Percentiles rank a stretch among this genome's conserved stretches.
These are phyloP conservation scores for Rhodotorula sphaerocarpa DNA, from an alignment of 768 basidiomycete species.

Conservation along the genomic window DNA sequence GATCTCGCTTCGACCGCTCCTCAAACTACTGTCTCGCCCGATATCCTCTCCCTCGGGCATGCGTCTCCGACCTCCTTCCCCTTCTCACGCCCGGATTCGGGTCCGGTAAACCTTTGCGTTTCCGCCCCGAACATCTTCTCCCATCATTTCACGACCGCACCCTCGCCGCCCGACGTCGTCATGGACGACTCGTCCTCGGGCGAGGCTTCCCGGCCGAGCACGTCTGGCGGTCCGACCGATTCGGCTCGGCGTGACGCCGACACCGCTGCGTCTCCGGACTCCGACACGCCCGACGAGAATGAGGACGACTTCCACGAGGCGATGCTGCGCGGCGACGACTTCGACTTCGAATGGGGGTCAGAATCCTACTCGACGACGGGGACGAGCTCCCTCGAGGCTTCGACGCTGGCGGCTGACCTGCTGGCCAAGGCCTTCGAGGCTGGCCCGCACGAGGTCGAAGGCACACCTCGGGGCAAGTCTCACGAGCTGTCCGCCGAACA, in stretches of 20 bases:
- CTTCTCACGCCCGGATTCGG: background rate
- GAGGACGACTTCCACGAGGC: slow-evolving; percentile 39
- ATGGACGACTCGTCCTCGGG: slow-evolving; percentile 27
- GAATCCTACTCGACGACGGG: slow-evolving; percentile 28
- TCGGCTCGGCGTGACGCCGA: background rate
- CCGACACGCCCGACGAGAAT: slow-evolving; percentile 27
- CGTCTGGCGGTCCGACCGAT: background rate
- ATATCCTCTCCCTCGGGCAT: slow-evolving; percentile 19
- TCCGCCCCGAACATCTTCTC: slow-evolving; percentile 34
- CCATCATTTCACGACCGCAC: slow-evolving; percentile 21
- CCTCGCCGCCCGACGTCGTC: slow-evolving; percentile 18
- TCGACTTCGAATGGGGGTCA: slow-evolving; percentile 38
- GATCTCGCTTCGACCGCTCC: background rate
- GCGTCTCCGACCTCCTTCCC: slow-evolving; percentile 3
- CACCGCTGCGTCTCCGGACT: slow-evolving; percentile 1
- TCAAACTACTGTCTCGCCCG: slow-evolving; percentile 21
- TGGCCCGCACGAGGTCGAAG: background rate
- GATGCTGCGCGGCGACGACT: slow-evolving; percentile 37
- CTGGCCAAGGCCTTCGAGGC: background rate
- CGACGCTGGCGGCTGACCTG: background rate
- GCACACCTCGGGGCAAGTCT: background rate
- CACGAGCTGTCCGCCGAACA: background rate
- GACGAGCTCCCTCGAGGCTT: slow-evolving; percentile 13
- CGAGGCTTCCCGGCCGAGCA: too few relatives aligned
- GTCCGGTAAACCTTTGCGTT: slow-evolving; percentile 9